Evolutionary conservation across 2,329 filamentous ascomycete genomes (phyloP).

Genomic region (Thelonectria olida): DNA sequence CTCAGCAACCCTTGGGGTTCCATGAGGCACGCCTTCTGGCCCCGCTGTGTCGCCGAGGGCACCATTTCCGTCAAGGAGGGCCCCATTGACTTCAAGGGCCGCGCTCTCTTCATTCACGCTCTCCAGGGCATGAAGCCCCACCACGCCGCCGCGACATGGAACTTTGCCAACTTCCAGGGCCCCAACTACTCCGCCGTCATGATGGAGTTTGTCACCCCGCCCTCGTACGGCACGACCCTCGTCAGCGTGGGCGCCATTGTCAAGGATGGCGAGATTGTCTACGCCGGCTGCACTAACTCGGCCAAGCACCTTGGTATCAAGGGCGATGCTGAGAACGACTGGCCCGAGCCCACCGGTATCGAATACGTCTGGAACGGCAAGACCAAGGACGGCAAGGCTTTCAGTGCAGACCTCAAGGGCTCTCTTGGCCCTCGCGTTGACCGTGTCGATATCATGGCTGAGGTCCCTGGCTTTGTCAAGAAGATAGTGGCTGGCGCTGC

Average conservation of each 20-base stretch:
- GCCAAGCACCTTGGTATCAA: slow-evolving; percentile 75
- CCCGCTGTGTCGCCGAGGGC: slow-evolving; percentile 82
- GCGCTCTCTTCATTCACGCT: slow-evolving; percentile 82
- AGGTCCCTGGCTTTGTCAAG: slow-evolving; percentile 96
- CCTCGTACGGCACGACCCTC: slow-evolving; percentile 86
- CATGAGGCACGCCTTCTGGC: slow-evolving; percentile 96
- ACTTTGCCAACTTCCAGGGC: slow-evolving; percentile 91
- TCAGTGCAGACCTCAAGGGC: slow-evolving; percentile 76
- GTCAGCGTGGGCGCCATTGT: slow-evolving; percentile 86
- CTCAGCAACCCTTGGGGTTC: slow-evolving; percentile 86
- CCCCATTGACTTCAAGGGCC: slow-evolving; percentile 82
- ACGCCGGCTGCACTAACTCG: slow-evolving; percentile 72
- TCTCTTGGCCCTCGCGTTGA: slow-evolving; percentile 76
- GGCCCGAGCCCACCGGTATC: slow-evolving; percentile 84
- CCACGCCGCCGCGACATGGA: slow-evolving; percentile 92
- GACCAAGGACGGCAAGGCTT: slow-evolving; percentile 77
- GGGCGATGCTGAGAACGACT: slow-evolving; percentile 81
- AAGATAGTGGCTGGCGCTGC: slow-evolving; percentile 87
- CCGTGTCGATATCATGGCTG: slow-evolving; percentile 90
- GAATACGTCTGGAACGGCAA: slow-evolving; percentile 83
- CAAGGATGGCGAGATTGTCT: slow-evolving; percentile 82
- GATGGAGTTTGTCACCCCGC: slow-evolving; percentile 96
- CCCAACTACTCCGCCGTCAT: slow-evolving; percentile 86
- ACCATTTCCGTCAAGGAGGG: slow-evolving; percentile 85
- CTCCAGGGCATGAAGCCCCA: slow-evolving; percentile 99